Evolutionary conservation across 176 grass and related monocot species (phyloP), one percentile per base, ranked within the genome.

Genomic region (Avena insularis): DNA sequence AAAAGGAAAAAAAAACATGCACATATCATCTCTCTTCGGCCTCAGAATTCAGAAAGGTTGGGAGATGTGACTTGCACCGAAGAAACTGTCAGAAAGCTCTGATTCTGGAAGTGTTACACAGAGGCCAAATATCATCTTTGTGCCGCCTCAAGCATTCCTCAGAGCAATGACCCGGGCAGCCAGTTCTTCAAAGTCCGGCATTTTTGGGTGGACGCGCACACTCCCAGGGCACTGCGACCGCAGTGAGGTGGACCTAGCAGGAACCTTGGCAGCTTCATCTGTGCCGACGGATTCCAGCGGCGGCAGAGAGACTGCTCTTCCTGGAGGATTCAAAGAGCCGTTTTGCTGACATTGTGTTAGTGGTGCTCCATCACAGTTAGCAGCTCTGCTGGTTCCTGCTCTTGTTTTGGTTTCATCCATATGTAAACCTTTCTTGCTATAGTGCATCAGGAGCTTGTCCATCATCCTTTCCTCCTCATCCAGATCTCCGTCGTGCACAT

Each of bases 401-500:
- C 48, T 20, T 45, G 27, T 64, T 21, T 50, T 63, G 27, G 64
- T 36, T 71, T 87, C 82, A 13, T 79, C 67, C 9, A 14, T 15
- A 15, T 40, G 75, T 36, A 81, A 61, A 84, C 92, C 80, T 86
- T 99, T 99, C 87, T 85, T 90, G 85, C 92, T 91, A 31, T 94
- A 90, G 43, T 96, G 83, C 67, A 85, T 83, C 67, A 96, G 57
- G 75, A 96, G 87, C 29, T 93, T 94, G 67, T 99, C 97, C 92
- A 94, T 82, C 83, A 91, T 90, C 70, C 43, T 96, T 84, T 99
- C 97, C 65, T 96, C 92, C 8, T 96, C 93, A 77, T 94, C 87
- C 1, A 64, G 31, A 12, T 82, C 81, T 27, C 79, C 48, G 5
- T 70, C 50, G 1, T n/a, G 11, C 5, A 3, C 47, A 12, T 71